Evolutionary conservation across 768 basidiomycete species (phyloP), one percentile per base, ranked within the genome.

Genomic region (Pleurotus giganteus): DNA sequence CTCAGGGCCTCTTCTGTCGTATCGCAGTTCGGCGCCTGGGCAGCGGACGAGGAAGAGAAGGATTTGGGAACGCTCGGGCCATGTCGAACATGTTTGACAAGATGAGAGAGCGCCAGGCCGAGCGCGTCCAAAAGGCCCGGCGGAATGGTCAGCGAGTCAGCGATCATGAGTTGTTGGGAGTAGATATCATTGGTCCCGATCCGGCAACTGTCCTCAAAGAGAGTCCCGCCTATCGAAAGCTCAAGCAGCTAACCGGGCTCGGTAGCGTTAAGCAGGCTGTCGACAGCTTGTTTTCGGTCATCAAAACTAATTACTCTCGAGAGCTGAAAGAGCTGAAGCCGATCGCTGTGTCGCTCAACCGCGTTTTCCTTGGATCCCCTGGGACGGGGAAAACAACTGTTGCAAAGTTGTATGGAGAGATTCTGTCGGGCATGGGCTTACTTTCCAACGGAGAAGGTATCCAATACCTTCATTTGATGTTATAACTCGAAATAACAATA

Each of bases 301-400:
- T 85, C 41, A 61, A 75, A 36, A 73, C 69, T 19, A 88, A 88
- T 61, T 87, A 85, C 54, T 60, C 73, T 1, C 80, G 86, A 3
- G 86, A 88, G 62, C 68, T 88, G 46, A 51, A 61, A 39, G 85
- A 88, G 58, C 70, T 76, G 60, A 71, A 79, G 27, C 83, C 82
- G 0, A 50, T 84, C 15, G 69, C 75, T 42, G 63, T 82, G 37
- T 80, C 84, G 7, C 72, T 88, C 56, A 87, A 88, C 57, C 79
- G 82, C 13, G 80, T 84, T 0, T 87, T 88, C 66, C 61, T 85
- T 26, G 87, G 87, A 1, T 79, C 80, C 9, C 86, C 86, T 4
- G 86, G 86, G 2, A 87, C 86, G 0, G 86, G 86, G 0, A 89
- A 88, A 64, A 89, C 86, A 1, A 83, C 83, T 0, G 86, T 89